Base-by-base conservation (phyloP, 345 rosid genomes). In the Eucalyptus leucophloia region DNA sequence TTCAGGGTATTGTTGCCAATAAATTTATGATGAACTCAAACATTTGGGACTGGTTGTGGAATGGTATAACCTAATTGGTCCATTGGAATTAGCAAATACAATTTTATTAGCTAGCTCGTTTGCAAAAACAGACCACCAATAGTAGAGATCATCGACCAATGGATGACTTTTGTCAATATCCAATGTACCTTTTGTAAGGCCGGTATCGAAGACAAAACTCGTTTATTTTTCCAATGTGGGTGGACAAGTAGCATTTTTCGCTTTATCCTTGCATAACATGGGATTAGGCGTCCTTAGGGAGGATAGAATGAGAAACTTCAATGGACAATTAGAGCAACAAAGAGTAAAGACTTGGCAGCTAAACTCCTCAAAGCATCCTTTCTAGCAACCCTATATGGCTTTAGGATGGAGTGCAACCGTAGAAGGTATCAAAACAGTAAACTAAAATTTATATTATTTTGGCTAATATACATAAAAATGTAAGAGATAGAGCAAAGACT, bases 181-280 rank as follows among this genome's bases (percentile, higher is more conserved):
- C 3, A 56, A 24, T 56, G 28, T 56, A 56, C 9, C 12, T 56
- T 56, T 56, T 56, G 28, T 24, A 56, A 24, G 62, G 62, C 60
- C 1, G 3, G 28, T 23, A 56, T 0, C 6, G 0, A 56, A 56
- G 62, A 56, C 1, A 56, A 24, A 56, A 9, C 13, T 21, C 0
- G 28, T 56, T 23, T 56, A 4, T 56, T 23, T 24, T 54, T 56
- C 30, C 62, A 56, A 56, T 23, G 62, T 56, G 62, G 28, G 62
- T 56, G 62, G 30, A 56, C 4, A 56, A 0, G 62, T 0, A 56
- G 19, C 30, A 56, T 56, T 56, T 56, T 23, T 0, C 30, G 12
- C 28, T 23, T 23, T 56, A 56, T 56, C 1, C 28, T 56, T 23
- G 62, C 62, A 56, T 3, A 23, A 23, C 30, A 56, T 56, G 30